These are phyloP conservation scores for Pelargonium myrrhifolium DNA, from an alignment of 441 rosid genomes.

Conservation along the genomic window DNA sequence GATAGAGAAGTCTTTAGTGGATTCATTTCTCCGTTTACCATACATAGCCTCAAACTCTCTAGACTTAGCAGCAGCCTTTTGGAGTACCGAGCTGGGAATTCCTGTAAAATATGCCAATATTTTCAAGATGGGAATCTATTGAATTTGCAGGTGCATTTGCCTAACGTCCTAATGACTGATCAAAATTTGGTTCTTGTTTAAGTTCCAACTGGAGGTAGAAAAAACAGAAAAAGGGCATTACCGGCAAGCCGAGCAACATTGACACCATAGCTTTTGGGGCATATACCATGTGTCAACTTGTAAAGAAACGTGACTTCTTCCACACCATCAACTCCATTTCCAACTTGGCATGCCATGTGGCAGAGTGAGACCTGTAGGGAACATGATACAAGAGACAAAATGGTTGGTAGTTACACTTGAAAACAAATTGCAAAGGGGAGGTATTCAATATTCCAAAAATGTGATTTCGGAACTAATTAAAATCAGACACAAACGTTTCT, in stretches of 20 bases:
- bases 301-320: slow-evolving; percentile 93
- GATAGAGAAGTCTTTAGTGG: slow-evolving; percentile 13
- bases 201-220: not conserved
- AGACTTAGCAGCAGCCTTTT: slow-evolving; percentile 65
- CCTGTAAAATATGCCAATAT: slow-evolving; percentile 41
- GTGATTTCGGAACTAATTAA: too few relatives aligned
- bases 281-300: slow-evolving; percentile 69
- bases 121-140: not conserved
- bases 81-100: slow-evolving; percentile 59
- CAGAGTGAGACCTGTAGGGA: slow-evolving; percentile 68
- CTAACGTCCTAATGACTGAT: not conserved
- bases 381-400: slow-evolving; percentile 1
- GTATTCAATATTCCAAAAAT: not conserved
- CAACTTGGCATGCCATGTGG: slow-evolving; percentile 92
- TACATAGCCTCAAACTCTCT: slow-evolving; percentile 58
- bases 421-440: not conserved
- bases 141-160: too few relatives aligned
- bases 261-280: slow-evolving; percentile 97
- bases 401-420: not conserved
- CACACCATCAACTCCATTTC: slow-evolving; percentile 50
- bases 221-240: slow-evolving; percentile 21
- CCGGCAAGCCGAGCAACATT: slow-evolving; percentile 97
- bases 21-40: slow-evolving; percentile 32
- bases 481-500: not conserved
- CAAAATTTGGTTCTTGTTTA: slow-evolving; percentile 6